phyloP scores from a whole-genome alignment of 1,284 basidiomycete species.

The Marasmius oreades region DNA sequence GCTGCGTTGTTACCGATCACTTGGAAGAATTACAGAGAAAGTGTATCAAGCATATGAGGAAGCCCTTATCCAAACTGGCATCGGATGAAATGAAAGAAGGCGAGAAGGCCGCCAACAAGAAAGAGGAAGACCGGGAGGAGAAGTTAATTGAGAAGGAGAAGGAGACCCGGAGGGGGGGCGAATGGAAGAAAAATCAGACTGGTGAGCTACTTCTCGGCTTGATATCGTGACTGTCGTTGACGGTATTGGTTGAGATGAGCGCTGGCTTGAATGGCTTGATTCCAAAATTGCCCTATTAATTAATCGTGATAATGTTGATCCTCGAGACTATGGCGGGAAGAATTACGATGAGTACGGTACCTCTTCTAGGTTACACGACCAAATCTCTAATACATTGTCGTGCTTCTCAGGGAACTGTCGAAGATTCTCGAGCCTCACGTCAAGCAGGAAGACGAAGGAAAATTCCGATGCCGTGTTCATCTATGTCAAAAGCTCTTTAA shows the following conservation, averaged over 20 bases:
- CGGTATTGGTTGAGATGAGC: constrained; percentile 55
- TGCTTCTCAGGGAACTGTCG: constrained; percentile 63
- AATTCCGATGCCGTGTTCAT: constrained; percentile 82
- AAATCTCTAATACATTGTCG: constrained; percentile 11
- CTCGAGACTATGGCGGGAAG: constrained; percentile 85
- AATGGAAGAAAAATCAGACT: constrained; percentile 58
- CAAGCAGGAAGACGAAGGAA: constrained; percentile 93
- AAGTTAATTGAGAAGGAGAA: constrained; percentile 42
- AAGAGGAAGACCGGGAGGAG: constrained; percentile 34
- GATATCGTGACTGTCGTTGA: constrained; percentile 11
- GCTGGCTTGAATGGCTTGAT: constrained; percentile 86
- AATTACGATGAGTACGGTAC: constrained; percentile 80
- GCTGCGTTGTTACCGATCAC: constrained; percentile 87
- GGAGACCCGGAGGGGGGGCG: constrained; percentile 39
- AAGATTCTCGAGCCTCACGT: constrained; percentile 75
- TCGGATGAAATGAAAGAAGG: constrained; percentile 50
- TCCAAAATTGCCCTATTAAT: constrained; percentile 77
- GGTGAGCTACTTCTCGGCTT: constrained; percentile 38
- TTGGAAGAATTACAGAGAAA: constrained; percentile 91
- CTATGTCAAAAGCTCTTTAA: constrained; percentile 95
- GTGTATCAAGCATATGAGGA: constrained; percentile 88
- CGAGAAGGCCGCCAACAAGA: constrained; percentile 29
- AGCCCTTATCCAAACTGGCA: constrained; percentile 55
- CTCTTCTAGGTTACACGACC: constrained; percentile 4
- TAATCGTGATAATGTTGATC: constrained; percentile 74